Percentiles rank a stretch among this genome's conserved stretches.
These are phyloP conservation scores for Cordyceps javanica DNA, from an alignment of 2,329 filamentous ascomycete genomes.

Conservation along the genomic window DNA sequence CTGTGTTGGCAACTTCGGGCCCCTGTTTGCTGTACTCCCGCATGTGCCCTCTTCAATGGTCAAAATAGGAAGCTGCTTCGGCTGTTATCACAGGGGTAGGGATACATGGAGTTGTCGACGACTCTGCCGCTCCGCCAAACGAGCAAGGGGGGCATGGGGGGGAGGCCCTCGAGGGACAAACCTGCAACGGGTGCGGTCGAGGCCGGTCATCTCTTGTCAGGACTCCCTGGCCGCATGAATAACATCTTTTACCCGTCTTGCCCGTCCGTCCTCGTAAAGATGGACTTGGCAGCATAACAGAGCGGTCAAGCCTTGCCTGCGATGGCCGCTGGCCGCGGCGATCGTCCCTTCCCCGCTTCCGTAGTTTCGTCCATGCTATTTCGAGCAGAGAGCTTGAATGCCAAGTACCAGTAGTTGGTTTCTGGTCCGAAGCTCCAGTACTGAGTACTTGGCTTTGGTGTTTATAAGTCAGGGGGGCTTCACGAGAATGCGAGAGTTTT, in stretches of 20 bases:
- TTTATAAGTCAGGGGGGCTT: too few species aligned
- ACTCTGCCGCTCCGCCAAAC: background rate
- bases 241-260: background rate
- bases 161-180: background rate
- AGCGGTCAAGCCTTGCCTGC: background rate
- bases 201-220: background rate
- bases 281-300: background rate
- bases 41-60: background rate
- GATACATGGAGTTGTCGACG: background rate
- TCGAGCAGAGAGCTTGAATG: background rate
- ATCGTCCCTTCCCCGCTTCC: background rate
- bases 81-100: background rate
- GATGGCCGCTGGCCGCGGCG: background rate
- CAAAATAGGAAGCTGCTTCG: slow-evolving; percentile 10
- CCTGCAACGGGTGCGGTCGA: background rate
- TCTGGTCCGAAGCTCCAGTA: too few species aligned
- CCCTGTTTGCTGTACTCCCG: background rate
- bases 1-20: background rate
- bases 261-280: too few species aligned
- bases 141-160: background rate
- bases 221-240: background rate
- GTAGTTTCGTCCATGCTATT: background rate
- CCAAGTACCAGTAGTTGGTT: background rate
- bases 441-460: too few species aligned
- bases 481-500: too few species aligned